Base-by-base conservation (phyloP, 148 eudicot genomes). In the Fagopyrum esculentum region DNA sequence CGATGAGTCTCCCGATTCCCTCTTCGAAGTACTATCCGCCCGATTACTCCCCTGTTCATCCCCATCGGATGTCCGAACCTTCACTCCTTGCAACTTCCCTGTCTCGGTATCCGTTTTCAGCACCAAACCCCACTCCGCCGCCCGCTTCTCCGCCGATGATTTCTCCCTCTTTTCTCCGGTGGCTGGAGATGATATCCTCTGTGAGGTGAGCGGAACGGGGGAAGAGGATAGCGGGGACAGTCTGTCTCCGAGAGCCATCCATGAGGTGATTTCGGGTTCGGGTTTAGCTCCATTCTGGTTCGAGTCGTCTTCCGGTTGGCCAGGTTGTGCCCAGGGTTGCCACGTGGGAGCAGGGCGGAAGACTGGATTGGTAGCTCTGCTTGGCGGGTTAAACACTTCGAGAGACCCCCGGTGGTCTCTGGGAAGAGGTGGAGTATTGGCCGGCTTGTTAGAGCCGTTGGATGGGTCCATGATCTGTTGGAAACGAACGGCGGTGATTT, bases 51-150 rank as follows among this genome's bases (percentile, higher is more conserved):
- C 72, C 9, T 83, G 74, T 8, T 90, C 95, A 45, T 85, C 93
- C 7, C 91, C 97, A 30, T 81, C 87, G 6, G 97, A 90, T 40
- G 85, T 90, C 51, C 98, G 80, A 9, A 79, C 93, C 73, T 84
- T 80, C 29, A 94, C 97, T 17, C 96, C 98, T 59, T 91, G 93
- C 1, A 78, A 83, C 77, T 85, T 88, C 19, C 98, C 98, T 4
- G 98, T 95, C 76, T 95, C 91, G 45, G 71, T 74, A 54, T 95
- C 92, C 6, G 97, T 95, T 81, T 89, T 82, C 48, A 95, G 81
- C 22, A 90, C 93, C 52, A 95, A 61, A 0, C 98, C 98, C 98
- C 98, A 95, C 86, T 92, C 98, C 13, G 98, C 97, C 45, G 98
- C 98, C 78, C 98, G 86, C 70, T 89, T 82, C 29, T 83, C 98